These are phyloP conservation scores for Scutellaria galericulata DNA, from an alignment of 257 asterid species.

Conservation along the genomic window DNA sequence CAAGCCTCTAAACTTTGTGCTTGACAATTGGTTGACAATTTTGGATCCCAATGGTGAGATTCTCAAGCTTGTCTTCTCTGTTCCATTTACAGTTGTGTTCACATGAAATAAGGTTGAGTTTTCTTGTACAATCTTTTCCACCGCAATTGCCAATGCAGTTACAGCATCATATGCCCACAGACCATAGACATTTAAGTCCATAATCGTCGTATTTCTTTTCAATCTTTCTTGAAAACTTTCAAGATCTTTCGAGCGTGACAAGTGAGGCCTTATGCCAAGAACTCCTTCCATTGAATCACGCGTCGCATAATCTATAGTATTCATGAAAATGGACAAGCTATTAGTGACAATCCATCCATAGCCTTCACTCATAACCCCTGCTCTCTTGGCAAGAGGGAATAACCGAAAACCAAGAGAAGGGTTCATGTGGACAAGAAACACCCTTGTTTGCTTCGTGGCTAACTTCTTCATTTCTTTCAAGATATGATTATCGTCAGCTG, in stretches of 20 bases:
- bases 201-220: conserved; percentile 41
- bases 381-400: conserved; percentile 48
- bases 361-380: conserved; percentile 53
- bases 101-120: conserved; percentile 16
- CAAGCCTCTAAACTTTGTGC: conserved; percentile 48
- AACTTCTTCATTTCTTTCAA: conserved; percentile 37
- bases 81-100: conserved; percentile 25
- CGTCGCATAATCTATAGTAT: conserved; percentile 40
- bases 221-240: conserved; percentile 53
- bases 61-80: conserved; percentile 24
- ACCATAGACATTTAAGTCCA: conserved; percentile 55
- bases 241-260: conserved; percentile 43
- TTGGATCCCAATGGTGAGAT: conserved; percentile 53
- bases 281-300: conserved; percentile 70
- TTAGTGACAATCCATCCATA: conserved; percentile 69
- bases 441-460: conserved; percentile 44
- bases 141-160: conserved; percentile 61
- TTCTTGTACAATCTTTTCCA: conserved; percentile 42
- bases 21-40: conserved; percentile 42
- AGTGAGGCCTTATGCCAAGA: conserved; percentile 61
- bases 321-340: conserved; percentile 58
- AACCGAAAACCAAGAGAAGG: conserved; percentile 44
- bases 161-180: conserved; percentile 68
- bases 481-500: conserved; percentile 39
- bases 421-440: conserved; percentile 60